phyloP scores from a whole-genome alignment of 306 rosid species.

The Arachis stenosperma region DNA sequence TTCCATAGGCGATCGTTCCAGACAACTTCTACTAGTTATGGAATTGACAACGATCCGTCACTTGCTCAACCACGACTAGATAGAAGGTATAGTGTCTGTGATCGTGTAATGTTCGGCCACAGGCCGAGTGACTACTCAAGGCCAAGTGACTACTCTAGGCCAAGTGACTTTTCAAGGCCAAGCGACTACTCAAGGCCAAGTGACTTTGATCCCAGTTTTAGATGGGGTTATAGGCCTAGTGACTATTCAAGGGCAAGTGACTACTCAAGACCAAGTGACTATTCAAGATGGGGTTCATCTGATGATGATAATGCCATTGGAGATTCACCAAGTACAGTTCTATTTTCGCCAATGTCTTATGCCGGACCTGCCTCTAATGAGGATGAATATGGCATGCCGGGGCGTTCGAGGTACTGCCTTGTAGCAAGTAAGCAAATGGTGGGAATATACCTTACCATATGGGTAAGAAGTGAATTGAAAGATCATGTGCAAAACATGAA shows the following conservation, averaged over 20 bases:
- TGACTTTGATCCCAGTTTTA: constrained; percentile 71
- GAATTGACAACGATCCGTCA: constrained; percentile 87
- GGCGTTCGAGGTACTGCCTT: constrained; percentile 86
- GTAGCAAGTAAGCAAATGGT: constrained; percentile 99
- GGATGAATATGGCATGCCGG: constrained; percentile 79
- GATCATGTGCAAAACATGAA: constrained; percentile 93
- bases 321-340: constrained; percentile 95
- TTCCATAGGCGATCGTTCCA: constrained; percentile 94
- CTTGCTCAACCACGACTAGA: constrained; percentile 75
- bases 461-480: constrained; percentile 92
- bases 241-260: constrained; percentile 83
- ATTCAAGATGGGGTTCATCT: constrained; percentile 94
- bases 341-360: constrained; percentile 80
- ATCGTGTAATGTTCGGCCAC: constrained; percentile 86
- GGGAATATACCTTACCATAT: constrained; percentile 92
- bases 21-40: constrained; percentile 81
- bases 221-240: constrained; percentile 90
- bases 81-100: constrained; percentile 94
- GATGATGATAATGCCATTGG: constrained; percentile 90
- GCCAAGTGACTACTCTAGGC: constrained; percentile 67
- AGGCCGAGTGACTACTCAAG: constrained; percentile 73
- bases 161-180: constrained; percentile 69
- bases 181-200: constrained; percentile 73
- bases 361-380: constrained; percentile 76
- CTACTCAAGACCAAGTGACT: constrained; percentile 79